Conservation (phyloP, 169 alveolate genomes). For the Miamiensis avidus region DNA sequence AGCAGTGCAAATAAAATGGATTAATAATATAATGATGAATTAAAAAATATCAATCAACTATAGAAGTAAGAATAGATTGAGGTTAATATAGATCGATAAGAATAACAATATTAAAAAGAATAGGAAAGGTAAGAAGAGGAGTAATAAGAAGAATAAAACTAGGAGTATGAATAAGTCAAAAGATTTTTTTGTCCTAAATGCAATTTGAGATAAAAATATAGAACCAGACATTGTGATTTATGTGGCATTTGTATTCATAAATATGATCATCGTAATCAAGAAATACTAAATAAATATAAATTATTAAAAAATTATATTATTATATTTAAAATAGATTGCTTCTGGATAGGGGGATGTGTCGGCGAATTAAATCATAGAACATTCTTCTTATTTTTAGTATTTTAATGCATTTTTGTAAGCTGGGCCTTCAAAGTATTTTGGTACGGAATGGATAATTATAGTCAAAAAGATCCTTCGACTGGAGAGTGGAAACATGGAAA, state of each 20-base stretch:
- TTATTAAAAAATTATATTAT: not conserved
- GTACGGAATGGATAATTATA: slow-evolving; percentile 17
- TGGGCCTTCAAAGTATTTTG: slow-evolving; percentile 12
- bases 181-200: slow-evolving; percentile 30
- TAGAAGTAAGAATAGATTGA: not conserved
- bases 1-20: too few relatives aligned
- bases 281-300: too few relatives aligned
- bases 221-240: slow-evolving; percentile 70
- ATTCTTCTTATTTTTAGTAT: slow-evolving; percentile 53
- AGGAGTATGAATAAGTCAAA: not conserved
- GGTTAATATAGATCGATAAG: not conserved
- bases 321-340: slow-evolving; percentile 36
- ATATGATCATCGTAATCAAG: slow-evolving; percentile 59
- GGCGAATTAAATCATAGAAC: slow-evolving; percentile 82
- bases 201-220: slow-evolving; percentile 49
- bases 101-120: not conserved
- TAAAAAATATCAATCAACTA: too few relatives aligned
- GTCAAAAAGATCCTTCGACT: slow-evolving; percentile 5
- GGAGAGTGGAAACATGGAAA: slow-evolving; percentile 2
- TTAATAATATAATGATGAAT: too few relatives aligned
- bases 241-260: slow-evolving; percentile 66
- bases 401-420: slow-evolving; percentile 19
- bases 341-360: slow-evolving; percentile 74
- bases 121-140: not conserved
- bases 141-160: too few relatives aligned